phyloP scores from a whole-genome alignment of 495 filamentous ascomycete genomes.

The Penicillium goetzii region DNA sequence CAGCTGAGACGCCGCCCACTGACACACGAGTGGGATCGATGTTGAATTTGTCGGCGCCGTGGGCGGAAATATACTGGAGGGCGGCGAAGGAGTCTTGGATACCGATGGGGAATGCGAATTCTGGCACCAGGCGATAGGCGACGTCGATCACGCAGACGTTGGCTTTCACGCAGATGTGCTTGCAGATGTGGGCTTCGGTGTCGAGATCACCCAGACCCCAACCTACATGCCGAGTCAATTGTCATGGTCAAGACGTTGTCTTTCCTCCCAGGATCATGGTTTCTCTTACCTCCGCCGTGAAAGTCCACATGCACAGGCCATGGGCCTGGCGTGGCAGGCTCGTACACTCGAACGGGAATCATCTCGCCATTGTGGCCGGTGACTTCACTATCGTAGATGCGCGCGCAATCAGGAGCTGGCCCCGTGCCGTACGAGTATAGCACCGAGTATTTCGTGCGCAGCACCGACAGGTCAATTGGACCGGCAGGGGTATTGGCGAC shows the following conservation, averaged over 20 bases:
- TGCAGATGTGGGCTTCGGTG: conserved; percentile 42
- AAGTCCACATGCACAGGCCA: conserved; percentile 54
- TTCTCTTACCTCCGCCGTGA: conserved; percentile 40
- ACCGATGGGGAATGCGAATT: conserved; percentile 49
- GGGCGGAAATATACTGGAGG: conserved; percentile 28
- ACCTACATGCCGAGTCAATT: conserved; percentile 28
- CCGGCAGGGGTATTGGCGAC: conserved; percentile 35
- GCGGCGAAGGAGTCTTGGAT: conserved; percentile 53
- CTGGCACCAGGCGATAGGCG: conserved; percentile 55
- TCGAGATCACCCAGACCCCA: conserved; percentile 53
- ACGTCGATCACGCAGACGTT: conserved; percentile 54
- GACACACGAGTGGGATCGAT: conserved; percentile 49
- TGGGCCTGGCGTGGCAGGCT: conserved; percentile 45
- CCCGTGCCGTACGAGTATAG: conserved; percentile 38
- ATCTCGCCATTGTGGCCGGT: conserved; percentile 44
- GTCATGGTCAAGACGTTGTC: neutral
- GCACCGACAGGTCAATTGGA: conserved; percentile 33
- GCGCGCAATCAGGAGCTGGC: conserved; percentile 31
- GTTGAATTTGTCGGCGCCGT: conserved; percentile 45
- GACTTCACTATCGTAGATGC: conserved; percentile 39
- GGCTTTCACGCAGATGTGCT: conserved; percentile 38
- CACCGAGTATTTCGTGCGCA: conserved; percentile 36
- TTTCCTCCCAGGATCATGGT: neutral
- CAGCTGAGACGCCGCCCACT: conserved; percentile 55
- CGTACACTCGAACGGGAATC: conserved; percentile 48